Percentiles rank a stretch among this genome's conserved stretches.
Evolutionary conservation across 2,329 filamentous ascomycete genomes (phyloP).

Genomic region (Aspergillus nomiae): DNA sequence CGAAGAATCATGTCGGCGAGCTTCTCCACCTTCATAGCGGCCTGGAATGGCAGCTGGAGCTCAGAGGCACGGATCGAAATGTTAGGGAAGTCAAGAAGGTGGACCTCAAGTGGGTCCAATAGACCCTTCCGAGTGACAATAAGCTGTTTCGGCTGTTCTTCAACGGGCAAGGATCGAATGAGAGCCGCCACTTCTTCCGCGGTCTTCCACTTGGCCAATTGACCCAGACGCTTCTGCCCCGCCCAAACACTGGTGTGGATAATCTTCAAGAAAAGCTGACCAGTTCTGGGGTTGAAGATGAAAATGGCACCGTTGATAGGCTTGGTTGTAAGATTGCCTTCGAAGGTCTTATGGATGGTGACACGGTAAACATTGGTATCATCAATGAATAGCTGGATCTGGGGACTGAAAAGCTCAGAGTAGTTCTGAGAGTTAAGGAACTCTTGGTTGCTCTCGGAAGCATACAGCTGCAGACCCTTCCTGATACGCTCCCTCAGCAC

Average conservation of each 20-base stretch:
- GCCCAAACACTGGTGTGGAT: slow-evolving; percentile 99
- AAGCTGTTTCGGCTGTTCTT: slow-evolving; percentile 98
- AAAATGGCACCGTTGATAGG: slow-evolving; percentile 99
- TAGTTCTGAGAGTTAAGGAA: slow-evolving; percentile 99
- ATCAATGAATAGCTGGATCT: slow-evolving; percentile 98
- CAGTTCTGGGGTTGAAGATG: slow-evolving; percentile 99
- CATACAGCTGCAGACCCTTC: slow-evolving; percentile 96
- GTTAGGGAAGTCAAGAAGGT: slow-evolving; percentile 96
- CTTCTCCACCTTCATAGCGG: slow-evolving; percentile 99
- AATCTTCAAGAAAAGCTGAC: slow-evolving; percentile 97
- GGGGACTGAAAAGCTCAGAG: slow-evolving; percentile 97
- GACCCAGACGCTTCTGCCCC: slow-evolving; percentile 96
- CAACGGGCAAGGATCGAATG: slow-evolving; percentile 90
- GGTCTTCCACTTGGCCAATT: slow-evolving; percentile 99
- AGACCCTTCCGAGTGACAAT: slow-evolving; percentile 98
- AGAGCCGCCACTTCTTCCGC: slow-evolving; percentile 98
- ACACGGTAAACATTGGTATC: slow-evolving; percentile 99
- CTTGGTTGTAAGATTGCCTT: slow-evolving; percentile 98
- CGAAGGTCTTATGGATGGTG: slow-evolving; percentile 99
- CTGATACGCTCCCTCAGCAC: slow-evolving; percentile 96
- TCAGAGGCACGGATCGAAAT: slow-evolving; percentile 98
- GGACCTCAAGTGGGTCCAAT: slow-evolving; percentile 93
- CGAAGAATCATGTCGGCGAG: slow-evolving; percentile 98
- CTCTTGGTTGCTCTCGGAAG: slow-evolving; percentile 97
- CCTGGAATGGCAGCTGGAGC: slow-evolving; percentile 96